phyloP scores from a whole-genome alignment of 23 red algal species.

The Cyanidiococcus yangmingshanensis region DNA sequence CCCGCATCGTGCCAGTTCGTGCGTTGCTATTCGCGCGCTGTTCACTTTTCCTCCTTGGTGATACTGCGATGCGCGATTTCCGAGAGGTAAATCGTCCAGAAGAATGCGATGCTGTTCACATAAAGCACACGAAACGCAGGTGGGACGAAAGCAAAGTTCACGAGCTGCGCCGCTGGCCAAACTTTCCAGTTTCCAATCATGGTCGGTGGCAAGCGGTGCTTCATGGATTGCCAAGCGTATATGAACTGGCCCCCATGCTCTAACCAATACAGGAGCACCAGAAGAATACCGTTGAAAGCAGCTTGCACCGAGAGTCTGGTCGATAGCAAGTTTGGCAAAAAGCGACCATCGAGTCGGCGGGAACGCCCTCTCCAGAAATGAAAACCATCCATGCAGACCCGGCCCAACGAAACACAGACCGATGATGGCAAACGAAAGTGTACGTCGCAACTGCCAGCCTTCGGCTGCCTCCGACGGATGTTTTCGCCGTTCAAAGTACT shows the following conservation, averaged over 20 bases:
- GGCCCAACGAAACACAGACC: conserved; percentile 28
- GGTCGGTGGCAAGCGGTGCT: conserved; percentile 16
- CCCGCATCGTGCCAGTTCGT: too few relatives aligned
- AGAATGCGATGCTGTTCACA: conserved; percentile 17
- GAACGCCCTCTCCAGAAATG: conserved; percentile 24
- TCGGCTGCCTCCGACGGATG: not conserved
- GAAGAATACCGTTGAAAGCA: conserved; percentile 9
- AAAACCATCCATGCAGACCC: conserved; percentile 23
- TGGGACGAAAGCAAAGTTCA: conserved; percentile 30
- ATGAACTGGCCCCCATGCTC: not conserved
- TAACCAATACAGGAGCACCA: conserved; percentile 15
- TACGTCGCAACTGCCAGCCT: conserved; percentile 10
- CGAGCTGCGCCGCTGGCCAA: conserved; percentile 27
- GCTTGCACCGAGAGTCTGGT: conserved; percentile 19
- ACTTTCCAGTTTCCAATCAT: conserved; percentile 30
- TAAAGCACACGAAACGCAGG: conserved; percentile 23
- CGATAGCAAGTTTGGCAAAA: conserved; percentile 16
- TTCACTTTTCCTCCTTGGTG: conserved; percentile 4
- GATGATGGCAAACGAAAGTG: conserved; percentile 25
- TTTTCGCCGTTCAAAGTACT: conserved; percentile 8
- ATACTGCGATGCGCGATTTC: conserved; percentile 14
- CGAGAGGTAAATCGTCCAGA: conserved; percentile 25
- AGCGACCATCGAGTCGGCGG: conserved; percentile 14
- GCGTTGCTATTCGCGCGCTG: too few relatives aligned
- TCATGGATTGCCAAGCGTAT: not conserved